Percentiles rank a stretch among this genome's conserved stretches.
phyloP scores from a whole-genome alignment of 805 yeast genomes.

The Debaryomyces castellii region DNA sequence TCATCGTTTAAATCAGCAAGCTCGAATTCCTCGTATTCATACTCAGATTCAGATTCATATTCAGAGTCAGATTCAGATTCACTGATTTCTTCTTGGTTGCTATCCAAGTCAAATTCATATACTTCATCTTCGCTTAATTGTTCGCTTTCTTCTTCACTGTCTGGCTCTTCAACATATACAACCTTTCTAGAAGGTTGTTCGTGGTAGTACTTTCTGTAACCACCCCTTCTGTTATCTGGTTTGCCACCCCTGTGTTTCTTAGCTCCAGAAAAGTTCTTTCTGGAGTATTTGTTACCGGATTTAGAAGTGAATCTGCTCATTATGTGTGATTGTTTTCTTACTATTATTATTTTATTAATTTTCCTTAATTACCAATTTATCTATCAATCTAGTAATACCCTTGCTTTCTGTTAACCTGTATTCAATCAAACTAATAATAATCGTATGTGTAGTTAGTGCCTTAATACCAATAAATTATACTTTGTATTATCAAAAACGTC shows the following conservation, averaged over 20 bases:
- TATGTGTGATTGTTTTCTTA: background rate
- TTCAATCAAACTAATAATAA: background rate
- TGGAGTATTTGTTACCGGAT: constrained; percentile 13
- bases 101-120: constrained; percentile 29
- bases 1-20: constrained; percentile 34
- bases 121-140: constrained; percentile 22
- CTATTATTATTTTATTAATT: background rate
- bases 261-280: constrained; percentile 15
- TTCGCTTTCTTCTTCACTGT: constrained; percentile 29
- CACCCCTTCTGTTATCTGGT: background rate
- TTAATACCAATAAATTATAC: background rate
- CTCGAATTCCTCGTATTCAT: constrained; percentile 9
- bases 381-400: background rate
- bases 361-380: too few species aligned
- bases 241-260: constrained; percentile 13
- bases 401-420: background rate
- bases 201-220: constrained; percentile 33
- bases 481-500: background rate
- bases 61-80: constrained; percentile 9
- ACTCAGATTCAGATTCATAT: constrained; percentile 2
- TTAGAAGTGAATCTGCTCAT: constrained; percentile 1
- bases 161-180: constrained; percentile 47
- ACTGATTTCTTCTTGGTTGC: constrained; percentile 9
- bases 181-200: constrained; percentile 32
- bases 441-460: background rate